Evolutionary conservation across 2,329 filamentous ascomycete genomes (phyloP), one percentile per base, ranked within the genome.

Genomic region (Trichoderma sp.): DNA sequence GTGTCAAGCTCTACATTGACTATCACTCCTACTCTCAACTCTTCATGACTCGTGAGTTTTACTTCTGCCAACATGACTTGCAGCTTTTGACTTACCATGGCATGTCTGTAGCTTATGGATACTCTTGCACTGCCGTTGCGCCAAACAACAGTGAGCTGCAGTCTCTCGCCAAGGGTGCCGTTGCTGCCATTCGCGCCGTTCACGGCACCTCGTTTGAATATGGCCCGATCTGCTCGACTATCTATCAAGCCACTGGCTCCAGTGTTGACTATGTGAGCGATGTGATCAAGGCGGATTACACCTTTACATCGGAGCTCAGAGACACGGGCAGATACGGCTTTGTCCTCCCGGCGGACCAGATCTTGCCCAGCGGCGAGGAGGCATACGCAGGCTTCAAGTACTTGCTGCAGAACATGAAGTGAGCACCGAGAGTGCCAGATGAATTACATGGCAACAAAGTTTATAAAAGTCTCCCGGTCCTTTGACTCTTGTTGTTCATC

Each of bases 1-100:
- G 85, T 1, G 76, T 89, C 47, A 83, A 85, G 70, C 78, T 88
- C 2, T 90, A 84, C 74, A 83, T 90, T 68, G 88, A 90, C 74
- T 85, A 84, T 72, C 88, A 90, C 75, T 81, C 85, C 0, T 90
- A 88, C 75, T 83, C 81, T 12, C 86, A 89, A 64, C 78, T 85
- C 39, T 81, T 88, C 66, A 82, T 86, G 74, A 80, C 77, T 84
- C 85, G 72, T 88, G 84, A 76, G 82, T 88, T 68, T 30, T 30
- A 7, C 28, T 4, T 77, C 83, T 28, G 28, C 21, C 26, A 68
- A 80, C 41, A 12, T 21, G 15, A 47, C 5, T 7, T 57, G 48
- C 9, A n/a, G 15, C 28, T 9, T 6, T 26, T 44, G 45, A 45
- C 52, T 65, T 9, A 26, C 81, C 85, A 68, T 75, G 81, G 44